These are phyloP conservation scores for Cordyceps javanica DNA, from an alignment of 2,329 filamentous ascomycete species.

Conservation along the genomic window DNA sequence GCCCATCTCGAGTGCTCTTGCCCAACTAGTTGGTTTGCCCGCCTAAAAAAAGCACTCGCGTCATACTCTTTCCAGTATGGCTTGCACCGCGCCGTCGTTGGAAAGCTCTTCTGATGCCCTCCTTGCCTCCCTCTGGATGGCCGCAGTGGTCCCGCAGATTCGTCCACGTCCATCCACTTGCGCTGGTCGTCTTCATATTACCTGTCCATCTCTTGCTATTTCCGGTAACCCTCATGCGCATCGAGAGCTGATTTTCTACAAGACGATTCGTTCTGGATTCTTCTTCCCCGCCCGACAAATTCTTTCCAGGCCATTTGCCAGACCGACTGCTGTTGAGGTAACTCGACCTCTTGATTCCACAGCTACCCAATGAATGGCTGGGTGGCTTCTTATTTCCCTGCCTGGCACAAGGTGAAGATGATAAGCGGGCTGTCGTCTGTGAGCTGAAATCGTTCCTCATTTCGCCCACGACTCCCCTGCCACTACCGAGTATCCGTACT, in stretches of 20 bases:
- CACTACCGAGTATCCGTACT: neutral
- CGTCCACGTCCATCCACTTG: neutral
- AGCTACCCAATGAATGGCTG: too few species aligned
- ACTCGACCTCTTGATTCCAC: too few species aligned
- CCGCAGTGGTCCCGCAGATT: neutral
- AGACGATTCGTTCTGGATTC: neutral
- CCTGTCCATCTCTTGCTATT: neutral
- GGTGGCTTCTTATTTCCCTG: too few species aligned
- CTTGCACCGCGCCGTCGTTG: neutral
- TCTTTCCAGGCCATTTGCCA: neutral
- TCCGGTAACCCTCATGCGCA: neutral
- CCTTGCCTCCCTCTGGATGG: too few species aligned
- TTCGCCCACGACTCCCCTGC: neutral
- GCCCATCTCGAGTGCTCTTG: too few species aligned
- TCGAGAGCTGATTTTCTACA: neutral
- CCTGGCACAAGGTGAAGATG: too few species aligned
- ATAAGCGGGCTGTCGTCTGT: too few species aligned
- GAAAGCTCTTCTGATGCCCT: neutral
- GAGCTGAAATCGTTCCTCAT: neutral
- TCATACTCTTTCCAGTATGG: constrained; percentile 1
- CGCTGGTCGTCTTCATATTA: neutral
- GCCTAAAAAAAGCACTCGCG: constrained; percentile 6
- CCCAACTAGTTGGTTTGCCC: neutral
- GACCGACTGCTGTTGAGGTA: too few species aligned
- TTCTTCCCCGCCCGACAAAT: neutral